phyloP scores from a whole-genome alignment of 2,329 filamentous ascomycete genomes.

The Cryphonectria japonica region DNA sequence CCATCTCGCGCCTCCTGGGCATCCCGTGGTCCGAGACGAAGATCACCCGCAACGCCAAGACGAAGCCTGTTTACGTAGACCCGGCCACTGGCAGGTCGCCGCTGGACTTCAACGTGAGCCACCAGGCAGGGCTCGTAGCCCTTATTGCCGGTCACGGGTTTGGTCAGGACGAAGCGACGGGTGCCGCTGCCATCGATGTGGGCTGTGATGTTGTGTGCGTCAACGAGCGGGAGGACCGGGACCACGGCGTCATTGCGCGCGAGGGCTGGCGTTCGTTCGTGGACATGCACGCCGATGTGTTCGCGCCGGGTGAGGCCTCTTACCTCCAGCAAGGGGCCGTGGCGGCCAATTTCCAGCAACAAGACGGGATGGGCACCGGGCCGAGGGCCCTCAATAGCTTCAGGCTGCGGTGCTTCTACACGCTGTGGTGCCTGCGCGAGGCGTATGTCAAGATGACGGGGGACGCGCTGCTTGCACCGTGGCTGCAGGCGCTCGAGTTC shows the following conservation, averaged over 20 bases:
- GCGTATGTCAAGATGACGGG: slow-evolving; percentile 84
- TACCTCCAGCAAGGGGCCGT: slow-evolving; percentile 58
- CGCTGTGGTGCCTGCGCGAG: slow-evolving; percentile 79
- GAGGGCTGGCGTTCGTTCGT: slow-evolving; percentile 71
- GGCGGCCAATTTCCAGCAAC: slow-evolving; percentile 58
- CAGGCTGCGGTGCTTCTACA: slow-evolving; percentile 73
- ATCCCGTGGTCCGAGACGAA: slow-evolving; percentile 64
- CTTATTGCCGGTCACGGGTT: slow-evolving; percentile 48
- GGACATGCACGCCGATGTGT: slow-evolving; percentile 73
- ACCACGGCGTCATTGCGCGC: slow-evolving; percentile 58
- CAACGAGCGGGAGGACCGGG: slow-evolving; percentile 67
- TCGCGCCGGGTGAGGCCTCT: slow-evolving; percentile 63
- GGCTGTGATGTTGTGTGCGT: slow-evolving; percentile 80
- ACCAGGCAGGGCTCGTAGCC: slow-evolving; percentile 76
- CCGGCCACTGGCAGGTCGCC: slow-evolving; percentile 51
- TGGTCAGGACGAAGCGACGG: slow-evolving; percentile 7
- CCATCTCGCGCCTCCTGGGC: slow-evolving; percentile 60
- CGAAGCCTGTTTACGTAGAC: slow-evolving; percentile 58
- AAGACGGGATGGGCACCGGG: slow-evolving; percentile 36
- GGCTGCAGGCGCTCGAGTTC: slow-evolving; percentile 74
- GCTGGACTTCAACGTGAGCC: slow-evolving; percentile 74
- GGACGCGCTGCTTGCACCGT: slow-evolving; percentile 73
- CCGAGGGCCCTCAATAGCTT: slow-evolving; percentile 54
- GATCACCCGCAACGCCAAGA: slow-evolving; percentile 58
- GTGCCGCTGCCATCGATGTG: slow-evolving; percentile 50